Percentiles rank a stretch among this genome's conserved stretches.
These are phyloP conservation scores for Diacronema lutheri DNA, from an alignment of 78 protist species.

Conservation along the genomic window DNA sequence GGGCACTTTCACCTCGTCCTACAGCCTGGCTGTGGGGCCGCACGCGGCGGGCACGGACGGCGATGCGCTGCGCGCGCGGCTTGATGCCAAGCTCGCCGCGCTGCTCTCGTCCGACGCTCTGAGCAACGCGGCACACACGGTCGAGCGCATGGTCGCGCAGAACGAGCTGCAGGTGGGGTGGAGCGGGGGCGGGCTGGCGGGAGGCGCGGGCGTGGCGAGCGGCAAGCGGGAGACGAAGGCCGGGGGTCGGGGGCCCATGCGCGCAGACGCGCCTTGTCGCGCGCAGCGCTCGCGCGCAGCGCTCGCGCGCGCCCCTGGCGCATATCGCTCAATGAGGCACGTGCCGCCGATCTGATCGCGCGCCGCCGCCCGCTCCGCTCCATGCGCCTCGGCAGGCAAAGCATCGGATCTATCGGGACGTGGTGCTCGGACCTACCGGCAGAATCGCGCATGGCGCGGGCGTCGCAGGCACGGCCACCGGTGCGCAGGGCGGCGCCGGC, in stretches of 20 bases:
- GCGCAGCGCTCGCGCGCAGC: background rate
- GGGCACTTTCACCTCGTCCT: too few species aligned
- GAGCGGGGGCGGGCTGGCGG: too few species aligned
- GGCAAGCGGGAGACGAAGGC: too few species aligned
- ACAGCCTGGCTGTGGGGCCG: too few species aligned
- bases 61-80: background rate
- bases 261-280: background rate
- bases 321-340: background rate
- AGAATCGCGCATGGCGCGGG: too few species aligned
- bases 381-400: too few species aligned
- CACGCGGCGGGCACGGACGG: too few species aligned
- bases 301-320: background rate
- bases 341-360: background rate
- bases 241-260: too few species aligned
- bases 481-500: background rate
- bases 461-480: background rate
- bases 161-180: background rate
- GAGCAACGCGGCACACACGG: background rate
- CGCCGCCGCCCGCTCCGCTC: too few species aligned
- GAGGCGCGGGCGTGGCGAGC: too few species aligned
- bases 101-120: background rate
- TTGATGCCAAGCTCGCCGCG: background rate
- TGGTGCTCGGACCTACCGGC: too few species aligned
- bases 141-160: constrained; percentile 34
- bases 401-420: too few species aligned